phyloP scores from a whole-genome alignment of 139 green algal genomes.

The Edaphochlamys debaryana region DNA sequence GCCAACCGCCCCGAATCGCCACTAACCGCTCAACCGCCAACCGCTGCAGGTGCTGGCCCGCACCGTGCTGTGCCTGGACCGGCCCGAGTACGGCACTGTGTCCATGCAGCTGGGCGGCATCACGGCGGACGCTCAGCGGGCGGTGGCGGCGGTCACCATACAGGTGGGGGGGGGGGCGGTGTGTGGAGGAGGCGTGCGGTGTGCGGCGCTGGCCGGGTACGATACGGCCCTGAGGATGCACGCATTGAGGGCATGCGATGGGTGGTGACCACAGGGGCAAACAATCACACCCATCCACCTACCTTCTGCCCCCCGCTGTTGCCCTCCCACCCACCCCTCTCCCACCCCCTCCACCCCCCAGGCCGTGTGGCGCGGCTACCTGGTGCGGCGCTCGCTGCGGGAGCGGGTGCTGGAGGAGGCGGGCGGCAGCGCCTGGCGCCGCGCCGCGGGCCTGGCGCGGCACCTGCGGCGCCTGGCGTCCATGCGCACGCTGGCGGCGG shows the following conservation, averaged over 20 bases:
- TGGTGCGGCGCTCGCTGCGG: neutral
- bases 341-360: neutral
- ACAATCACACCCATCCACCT: too few species aligned
- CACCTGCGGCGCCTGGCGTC: conserved; percentile 22
- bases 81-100: conserved; percentile 37
- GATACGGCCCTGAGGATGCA: neutral
- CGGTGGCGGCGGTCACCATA: conserved; percentile 37
- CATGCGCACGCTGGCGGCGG: conserved; percentile 32
- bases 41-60: conserved; percentile 10
- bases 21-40: too few species aligned
- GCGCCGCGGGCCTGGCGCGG: neutral
- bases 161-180: conserved; percentile 4
- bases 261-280: too few species aligned
- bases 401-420: neutral
- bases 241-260: neutral
- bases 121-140: conserved; percentile 17
- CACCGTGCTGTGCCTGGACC: conserved; percentile 34
- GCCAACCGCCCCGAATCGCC: too few species aligned
- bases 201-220: neutral
- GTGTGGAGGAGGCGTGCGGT: neutral
- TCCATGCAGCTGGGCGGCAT: conserved; percentile 24
- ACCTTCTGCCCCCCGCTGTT: neutral
- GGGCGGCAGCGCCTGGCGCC: conserved; percentile 13
- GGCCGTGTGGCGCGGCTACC: conserved; percentile 29
- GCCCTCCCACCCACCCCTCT: neutral